phyloP scores from a whole-genome alignment of 305 asterid species.

The Solanum hybrid region DNA sequence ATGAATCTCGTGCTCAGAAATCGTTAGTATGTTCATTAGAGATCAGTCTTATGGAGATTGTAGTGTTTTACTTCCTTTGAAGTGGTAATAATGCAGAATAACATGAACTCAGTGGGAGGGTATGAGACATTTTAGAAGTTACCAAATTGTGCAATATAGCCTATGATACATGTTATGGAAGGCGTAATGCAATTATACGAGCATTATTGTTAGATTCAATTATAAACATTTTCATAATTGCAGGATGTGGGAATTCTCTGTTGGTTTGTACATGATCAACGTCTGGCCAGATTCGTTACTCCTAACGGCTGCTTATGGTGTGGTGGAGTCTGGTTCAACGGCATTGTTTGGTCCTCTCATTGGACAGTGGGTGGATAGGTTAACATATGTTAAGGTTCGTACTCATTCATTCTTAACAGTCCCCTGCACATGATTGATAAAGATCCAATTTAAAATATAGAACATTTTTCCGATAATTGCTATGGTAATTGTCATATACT shows the following conservation, averaged over 20 bases:
- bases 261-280: conserved; percentile 81
- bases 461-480: not conserved
- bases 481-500: not conserved
- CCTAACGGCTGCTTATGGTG: conserved; percentile 82
- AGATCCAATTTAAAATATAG: not conserved
- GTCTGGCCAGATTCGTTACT: conserved; percentile 78
- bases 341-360: conserved; percentile 67
- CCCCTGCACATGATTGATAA: not conserved
- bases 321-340: conserved; percentile 66
- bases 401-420: not conserved
- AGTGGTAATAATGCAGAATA: not conserved
- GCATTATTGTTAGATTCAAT: not conserved
- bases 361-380: conserved; percentile 62
- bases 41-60: not conserved
- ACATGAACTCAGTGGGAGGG: not conserved
- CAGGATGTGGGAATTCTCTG: conserved; percentile 99
- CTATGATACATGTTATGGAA: not conserved
- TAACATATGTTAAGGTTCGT: conserved; percentile 52
- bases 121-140: not conserved
- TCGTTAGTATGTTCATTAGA: not conserved
- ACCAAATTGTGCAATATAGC: not conserved
- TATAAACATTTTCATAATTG: not conserved
- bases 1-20: not conserved
- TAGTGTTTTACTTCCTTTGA: not conserved
- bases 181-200: not conserved